Conservation (phyloP, 768 basidiomycete genomes). For the Boletus rufocinnamomeus region DNA sequence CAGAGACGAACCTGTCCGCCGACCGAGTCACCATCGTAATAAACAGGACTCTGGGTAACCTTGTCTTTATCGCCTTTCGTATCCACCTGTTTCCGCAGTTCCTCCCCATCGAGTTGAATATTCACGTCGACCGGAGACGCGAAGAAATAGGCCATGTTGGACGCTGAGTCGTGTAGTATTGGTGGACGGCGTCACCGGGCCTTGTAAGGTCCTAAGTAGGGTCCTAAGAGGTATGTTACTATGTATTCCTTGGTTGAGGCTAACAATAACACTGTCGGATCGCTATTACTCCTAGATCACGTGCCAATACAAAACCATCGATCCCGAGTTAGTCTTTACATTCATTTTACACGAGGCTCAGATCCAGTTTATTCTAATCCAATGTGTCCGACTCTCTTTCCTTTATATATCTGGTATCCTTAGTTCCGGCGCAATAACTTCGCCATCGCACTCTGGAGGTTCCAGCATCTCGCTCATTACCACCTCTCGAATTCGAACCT, state of each 20-base stretch:
- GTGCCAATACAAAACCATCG: background rate
- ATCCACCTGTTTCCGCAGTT: conserved; percentile 85
- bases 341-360: background rate
- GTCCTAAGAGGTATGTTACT: background rate
- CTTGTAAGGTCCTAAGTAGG: no score
- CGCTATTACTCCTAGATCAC: conserved; percentile 8
- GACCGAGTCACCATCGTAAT: conserved; percentile 95
- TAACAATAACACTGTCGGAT: background rate
- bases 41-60: conserved; percentile 82
- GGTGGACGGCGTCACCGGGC: conserved; percentile 3
- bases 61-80: conserved; percentile 90
- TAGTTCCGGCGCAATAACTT: background rate
- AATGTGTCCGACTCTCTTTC: background rate
- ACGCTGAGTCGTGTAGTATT: background rate
- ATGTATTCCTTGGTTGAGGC: background rate
- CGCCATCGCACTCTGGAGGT: background rate
- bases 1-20: conserved; percentile 67
- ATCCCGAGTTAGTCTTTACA: background rate
- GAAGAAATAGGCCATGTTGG: conserved; percentile 81
- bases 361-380: background rate
- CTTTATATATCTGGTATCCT: background rate
- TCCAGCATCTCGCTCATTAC: conserved; percentile 15
- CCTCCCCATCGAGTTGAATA: conserved; percentile 84
- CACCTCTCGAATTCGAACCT: conserved; percentile 65
- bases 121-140: conserved; percentile 89